Evolutionary conservation across 371 early-diverging fungal genomes (phyloP).

Genomic region (Mucor circinelloides): DNA sequence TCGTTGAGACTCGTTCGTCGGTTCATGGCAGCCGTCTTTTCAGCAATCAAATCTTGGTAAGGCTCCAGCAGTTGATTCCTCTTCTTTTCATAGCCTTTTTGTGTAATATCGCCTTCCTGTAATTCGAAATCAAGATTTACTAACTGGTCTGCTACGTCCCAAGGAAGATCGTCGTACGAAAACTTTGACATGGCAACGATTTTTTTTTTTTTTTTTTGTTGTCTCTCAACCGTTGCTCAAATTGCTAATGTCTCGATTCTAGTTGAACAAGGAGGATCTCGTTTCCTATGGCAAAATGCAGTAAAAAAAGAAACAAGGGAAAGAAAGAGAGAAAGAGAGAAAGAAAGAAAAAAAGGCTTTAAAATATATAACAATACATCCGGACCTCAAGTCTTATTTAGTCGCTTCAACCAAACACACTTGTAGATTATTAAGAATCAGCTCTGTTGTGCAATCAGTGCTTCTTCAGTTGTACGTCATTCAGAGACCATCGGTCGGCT

Average conservation of each 20-base stretch:
- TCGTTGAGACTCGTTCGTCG: neutral
- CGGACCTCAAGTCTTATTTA: neutral
- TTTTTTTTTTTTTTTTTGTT: neutral
- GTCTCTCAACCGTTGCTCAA: too few relatives aligned
- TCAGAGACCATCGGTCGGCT: neutral
- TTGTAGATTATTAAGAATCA: neutral
- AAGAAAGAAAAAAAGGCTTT: neutral
- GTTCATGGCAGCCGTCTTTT: neutral
- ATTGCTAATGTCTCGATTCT: neutral
- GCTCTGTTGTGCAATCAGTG: neutral
- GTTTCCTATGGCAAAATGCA: neutral
- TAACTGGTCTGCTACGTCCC: constrained; percentile 48
- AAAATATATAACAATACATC: neutral
- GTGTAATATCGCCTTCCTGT: constrained; percentile 69
- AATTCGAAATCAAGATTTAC: constrained; percentile 57
- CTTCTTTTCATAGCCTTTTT: constrained; percentile 71
- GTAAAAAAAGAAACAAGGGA: neutral
- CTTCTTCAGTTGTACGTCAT: neutral
- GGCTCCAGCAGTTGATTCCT: constrained; percentile 34
- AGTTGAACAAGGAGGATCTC: neutral
- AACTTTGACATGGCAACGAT: constrained; percentile 22
- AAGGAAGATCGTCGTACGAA: constrained; percentile 43
- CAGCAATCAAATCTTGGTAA: constrained; percentile 4
- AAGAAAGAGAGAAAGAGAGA: neutral
- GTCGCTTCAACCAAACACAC: neutral